Conservation (phyloP, 179 eudicot species). For the Amaranthus tricolor region DNA sequence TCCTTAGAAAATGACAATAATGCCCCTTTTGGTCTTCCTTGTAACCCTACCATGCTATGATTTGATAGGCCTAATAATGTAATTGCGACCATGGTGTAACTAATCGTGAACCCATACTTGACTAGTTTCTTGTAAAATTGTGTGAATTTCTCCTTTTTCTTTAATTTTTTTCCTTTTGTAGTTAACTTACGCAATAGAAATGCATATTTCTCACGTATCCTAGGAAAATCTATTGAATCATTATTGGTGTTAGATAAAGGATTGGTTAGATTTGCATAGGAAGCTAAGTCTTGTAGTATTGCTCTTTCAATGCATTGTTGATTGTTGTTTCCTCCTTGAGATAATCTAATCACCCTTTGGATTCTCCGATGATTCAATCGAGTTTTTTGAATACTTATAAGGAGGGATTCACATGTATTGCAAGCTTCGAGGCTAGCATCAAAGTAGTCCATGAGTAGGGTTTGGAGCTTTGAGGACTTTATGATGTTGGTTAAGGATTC, state of each 20-base stretch:
- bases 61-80: slow-evolving; percentile 39
- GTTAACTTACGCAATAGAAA: slow-evolving; percentile 40
- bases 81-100: slow-evolving; percentile 33
- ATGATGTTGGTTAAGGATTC: slow-evolving; percentile 39
- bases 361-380: slow-evolving; percentile 45
- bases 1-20: slow-evolving; percentile 31
- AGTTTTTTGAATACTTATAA: slow-evolving; percentile 48
- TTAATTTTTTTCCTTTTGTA: slow-evolving; percentile 35
- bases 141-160: slow-evolving; percentile 37
- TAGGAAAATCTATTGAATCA: slow-evolving; percentile 28
- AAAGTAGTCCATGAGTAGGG: slow-evolving; percentile 55
- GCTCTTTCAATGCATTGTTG: slow-evolving; percentile 15
- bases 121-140: slow-evolving; percentile 35
- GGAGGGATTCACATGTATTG: slow-evolving; percentile 52
- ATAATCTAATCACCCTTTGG: slow-evolving; percentile 35
- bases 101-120: slow-evolving; percentile 28
- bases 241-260: slow-evolving; percentile 39
- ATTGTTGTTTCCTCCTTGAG: slow-evolving; percentile 11
- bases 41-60: slow-evolving; percentile 47
- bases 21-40: slow-evolving; percentile 40
- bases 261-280: slow-evolving; percentile 38
- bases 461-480: slow-evolving; percentile 35
- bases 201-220: slow-evolving; percentile 32
- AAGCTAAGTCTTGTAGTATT: slow-evolving; percentile 41
- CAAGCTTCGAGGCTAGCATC: slow-evolving; percentile 57